Evolutionary conservation across 805 yeast genomes (phyloP).

Genomic region (Yamadazyma philogaea): DNA sequence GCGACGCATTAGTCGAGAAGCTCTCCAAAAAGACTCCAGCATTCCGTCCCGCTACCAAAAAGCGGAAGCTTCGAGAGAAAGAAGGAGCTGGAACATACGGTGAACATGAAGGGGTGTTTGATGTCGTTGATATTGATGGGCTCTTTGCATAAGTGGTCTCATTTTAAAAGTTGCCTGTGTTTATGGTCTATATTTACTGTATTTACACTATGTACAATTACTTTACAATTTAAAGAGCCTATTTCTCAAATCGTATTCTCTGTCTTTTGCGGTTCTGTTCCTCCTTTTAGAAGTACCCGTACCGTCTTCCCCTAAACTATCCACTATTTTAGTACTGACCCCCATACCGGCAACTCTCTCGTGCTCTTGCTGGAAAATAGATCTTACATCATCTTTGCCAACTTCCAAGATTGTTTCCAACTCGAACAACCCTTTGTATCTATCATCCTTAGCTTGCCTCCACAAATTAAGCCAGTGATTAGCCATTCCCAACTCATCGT

Average conservation of each 20-base stretch:
- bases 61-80: conserved; percentile 5
- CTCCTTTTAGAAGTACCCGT: conserved; percentile 33
- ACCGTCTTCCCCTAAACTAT: conserved; percentile 40
- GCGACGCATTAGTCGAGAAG: conserved; percentile 17
- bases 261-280: conserved; percentile 43
- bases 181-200: neutral
- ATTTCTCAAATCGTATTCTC: conserved; percentile 39
- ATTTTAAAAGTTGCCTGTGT: neutral
- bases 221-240: conserved; percentile 32
- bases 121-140: conserved; percentile 23
- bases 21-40: conserved; percentile 17
- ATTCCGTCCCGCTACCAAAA: conserved; percentile 7
- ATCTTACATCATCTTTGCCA: conserved; percentile 22
- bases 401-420: conserved; percentile 29
- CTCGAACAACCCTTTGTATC: conserved; percentile 35
- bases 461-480: conserved; percentile 59
- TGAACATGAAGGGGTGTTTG: conserved; percentile 13
- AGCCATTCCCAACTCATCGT: conserved; percentile 61
- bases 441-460: conserved; percentile 50
- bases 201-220: neutral
- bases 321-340: conserved; percentile 27
- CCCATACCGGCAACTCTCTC: conserved; percentile 26
- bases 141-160: conserved; percentile 6
- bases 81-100: conserved; percentile 24
- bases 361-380: conserved; percentile 26